Conservation (phyloP, 2,329 filamentous ascomycete species). For the Colletotrichum agaves region DNA sequence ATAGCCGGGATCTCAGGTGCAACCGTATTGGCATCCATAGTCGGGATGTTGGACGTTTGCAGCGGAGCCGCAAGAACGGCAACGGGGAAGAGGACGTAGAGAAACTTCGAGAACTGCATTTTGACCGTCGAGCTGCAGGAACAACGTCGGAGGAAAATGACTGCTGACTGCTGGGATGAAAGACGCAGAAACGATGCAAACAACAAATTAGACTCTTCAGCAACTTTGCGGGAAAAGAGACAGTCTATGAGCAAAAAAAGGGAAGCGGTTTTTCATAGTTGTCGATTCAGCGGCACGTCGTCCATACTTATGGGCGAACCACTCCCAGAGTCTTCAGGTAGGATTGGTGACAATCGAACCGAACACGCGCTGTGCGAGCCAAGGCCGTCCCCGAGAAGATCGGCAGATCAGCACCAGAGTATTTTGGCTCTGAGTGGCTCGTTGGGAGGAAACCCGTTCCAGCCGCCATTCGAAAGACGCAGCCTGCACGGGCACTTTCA, state of each 20-base stretch:
- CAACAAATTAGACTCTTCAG: conserved; percentile 9
- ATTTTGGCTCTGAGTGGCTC: conserved; percentile 12
- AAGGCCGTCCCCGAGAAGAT: conserved; percentile 15
- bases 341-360: conserved; percentile 4
- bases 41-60: conserved; percentile 35
- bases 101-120: conserved; percentile 41
- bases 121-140: conserved; percentile 20
- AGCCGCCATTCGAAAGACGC: background rate
- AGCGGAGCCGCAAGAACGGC: conserved; percentile 39
- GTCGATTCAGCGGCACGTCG: background rate
- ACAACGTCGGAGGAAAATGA: conserved; percentile 2
- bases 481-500: background rate
- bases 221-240: conserved; percentile 1
- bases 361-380: conserved; percentile 31
- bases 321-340: background rate
- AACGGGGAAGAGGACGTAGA: conserved; percentile 39
- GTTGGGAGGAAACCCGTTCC: background rate
- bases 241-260: background rate
- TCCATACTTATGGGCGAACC: conserved; percentile 35
- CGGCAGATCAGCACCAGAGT: conserved; percentile 22
- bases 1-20: conserved; percentile 32
- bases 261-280: conserved; percentile 26
- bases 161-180: conserved; percentile 1
- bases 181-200: background rate
- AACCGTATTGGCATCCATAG: conserved; percentile 28